Conservation (phyloP, 768 basidiomycete species). For the Lactarius akahatsu region DNA sequence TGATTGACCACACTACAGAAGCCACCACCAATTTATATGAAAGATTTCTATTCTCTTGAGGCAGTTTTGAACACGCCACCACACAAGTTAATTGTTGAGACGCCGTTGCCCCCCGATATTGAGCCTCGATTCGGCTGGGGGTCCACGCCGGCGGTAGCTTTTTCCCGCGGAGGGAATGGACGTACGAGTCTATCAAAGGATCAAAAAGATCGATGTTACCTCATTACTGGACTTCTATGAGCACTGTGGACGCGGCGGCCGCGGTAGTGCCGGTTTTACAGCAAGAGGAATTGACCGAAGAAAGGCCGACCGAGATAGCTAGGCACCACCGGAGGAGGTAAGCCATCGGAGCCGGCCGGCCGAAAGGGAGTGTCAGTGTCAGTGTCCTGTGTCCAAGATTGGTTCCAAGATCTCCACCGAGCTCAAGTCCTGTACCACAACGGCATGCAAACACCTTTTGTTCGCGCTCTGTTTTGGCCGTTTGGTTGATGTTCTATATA, state of each 20-base stretch:
- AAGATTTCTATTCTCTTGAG: not conserved
- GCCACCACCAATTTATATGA: not conserved
- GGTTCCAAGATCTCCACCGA: not conserved
- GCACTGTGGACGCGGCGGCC: not conserved
- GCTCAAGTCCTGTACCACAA: not conserved
- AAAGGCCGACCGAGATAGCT: not conserved
- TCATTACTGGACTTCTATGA: not conserved
- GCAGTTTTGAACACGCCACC: not conserved
- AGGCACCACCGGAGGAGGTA: not conserved
- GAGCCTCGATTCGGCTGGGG: not conserved
- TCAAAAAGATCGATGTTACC: not conserved
- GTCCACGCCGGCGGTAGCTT: not conserved
- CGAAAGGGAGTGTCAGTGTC: no score
- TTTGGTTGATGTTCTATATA: not conserved
- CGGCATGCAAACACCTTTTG: not conserved
- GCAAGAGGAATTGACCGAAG: not conserved
- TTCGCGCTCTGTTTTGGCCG: not conserved
- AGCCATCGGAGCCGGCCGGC: not conserved
- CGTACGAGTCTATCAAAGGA: not conserved
- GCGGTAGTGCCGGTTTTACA: not conserved
- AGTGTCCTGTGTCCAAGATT: not conserved
- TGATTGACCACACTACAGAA: not conserved
- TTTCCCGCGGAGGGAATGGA: not conserved
- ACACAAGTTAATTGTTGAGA: not conserved
- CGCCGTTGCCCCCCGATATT: not conserved